These are phyloP conservation scores for Ramaria sp. DNA, from an alignment of 768 basidiomycete genomes.

Conservation along the genomic window DNA sequence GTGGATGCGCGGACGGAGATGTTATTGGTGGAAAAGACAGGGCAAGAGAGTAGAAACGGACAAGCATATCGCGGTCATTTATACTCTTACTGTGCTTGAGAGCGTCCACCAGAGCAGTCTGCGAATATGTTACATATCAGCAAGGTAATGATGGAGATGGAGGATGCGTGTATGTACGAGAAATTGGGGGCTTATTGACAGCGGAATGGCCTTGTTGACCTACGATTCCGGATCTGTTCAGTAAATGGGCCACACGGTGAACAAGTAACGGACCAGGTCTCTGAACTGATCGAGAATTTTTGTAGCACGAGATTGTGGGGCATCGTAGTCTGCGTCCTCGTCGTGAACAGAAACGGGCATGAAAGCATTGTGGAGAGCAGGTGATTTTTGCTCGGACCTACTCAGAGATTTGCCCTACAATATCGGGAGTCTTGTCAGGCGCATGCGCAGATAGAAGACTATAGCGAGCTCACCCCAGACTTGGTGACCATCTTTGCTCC, in stretches of 20 bases:
- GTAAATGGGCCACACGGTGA: background rate
- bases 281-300: constrained; percentile 6
- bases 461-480: background rate
- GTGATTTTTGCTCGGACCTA: background rate
- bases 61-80: constrained; percentile 71
- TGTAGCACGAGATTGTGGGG: background rate
- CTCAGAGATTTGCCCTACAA: constrained; percentile 1
- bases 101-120: constrained; percentile 43
- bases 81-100: constrained; percentile 48
- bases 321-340: constrained; percentile 6
- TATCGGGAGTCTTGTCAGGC: too few species aligned
- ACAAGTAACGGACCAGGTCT: background rate
- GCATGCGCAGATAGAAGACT: background rate
- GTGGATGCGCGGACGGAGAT: background rate
- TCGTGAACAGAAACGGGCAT: constrained; percentile 2
- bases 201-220: constrained; percentile 2
- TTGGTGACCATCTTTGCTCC: background rate
- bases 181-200: background rate
- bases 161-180: background rate
- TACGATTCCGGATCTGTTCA: background rate
- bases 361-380: constrained; percentile 4
- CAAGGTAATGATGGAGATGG: background rate
- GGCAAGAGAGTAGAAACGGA: constrained; percentile 22
- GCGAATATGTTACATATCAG: background rate
- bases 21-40: background rate